Evolutionary conservation across 202 grass and related monocot species (phyloP).

Genomic region (Elaeis oleifera): DNA sequence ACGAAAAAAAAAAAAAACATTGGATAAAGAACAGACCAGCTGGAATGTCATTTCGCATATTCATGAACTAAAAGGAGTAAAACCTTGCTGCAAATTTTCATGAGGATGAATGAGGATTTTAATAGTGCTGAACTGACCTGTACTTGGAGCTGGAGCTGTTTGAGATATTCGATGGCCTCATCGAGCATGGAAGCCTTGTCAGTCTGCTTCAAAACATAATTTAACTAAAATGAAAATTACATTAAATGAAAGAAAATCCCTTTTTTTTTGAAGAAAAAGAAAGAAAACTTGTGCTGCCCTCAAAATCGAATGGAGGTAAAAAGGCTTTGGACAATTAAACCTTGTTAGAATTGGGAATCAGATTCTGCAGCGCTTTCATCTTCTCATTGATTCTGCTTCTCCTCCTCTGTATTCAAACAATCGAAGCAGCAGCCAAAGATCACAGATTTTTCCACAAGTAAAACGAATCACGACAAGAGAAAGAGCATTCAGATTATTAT

Average conservation of each 20-base stretch:
- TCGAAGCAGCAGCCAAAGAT: not conserved
- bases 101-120: too few relatives aligned
- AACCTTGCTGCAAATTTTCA: too few relatives aligned
- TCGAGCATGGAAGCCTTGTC: slow-evolving; percentile 99
- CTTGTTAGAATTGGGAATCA: slow-evolving; percentile 97
- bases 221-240: not conserved
- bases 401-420: slow-evolving; percentile 38
- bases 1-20: too few relatives aligned
- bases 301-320: not conserved
- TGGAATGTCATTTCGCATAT: too few relatives aligned
- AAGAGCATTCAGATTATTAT: too few relatives aligned
- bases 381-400: slow-evolving; percentile 97
- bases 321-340: slow-evolving; percentile 10
- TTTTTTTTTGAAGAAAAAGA: not conserved
- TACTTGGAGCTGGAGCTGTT: slow-evolving; percentile 95
- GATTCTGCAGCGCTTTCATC: slow-evolving; percentile 88
- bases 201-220: slow-evolving; percentile 32
- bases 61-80: too few relatives aligned
- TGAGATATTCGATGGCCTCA: slow-evolving; percentile 96
- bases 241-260: not conserved
- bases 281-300: not conserved
- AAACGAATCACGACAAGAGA: too few relatives aligned
- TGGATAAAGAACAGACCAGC: too few relatives aligned
- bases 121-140: slow-evolving; percentile 46
- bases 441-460: not conserved